A percentile compares a stretch with the other conserved stretches of the same genome.
phyloP scores from a whole-genome alignment of 2,329 filamentous ascomycete species.

The Celoporthe dispersa region DNA sequence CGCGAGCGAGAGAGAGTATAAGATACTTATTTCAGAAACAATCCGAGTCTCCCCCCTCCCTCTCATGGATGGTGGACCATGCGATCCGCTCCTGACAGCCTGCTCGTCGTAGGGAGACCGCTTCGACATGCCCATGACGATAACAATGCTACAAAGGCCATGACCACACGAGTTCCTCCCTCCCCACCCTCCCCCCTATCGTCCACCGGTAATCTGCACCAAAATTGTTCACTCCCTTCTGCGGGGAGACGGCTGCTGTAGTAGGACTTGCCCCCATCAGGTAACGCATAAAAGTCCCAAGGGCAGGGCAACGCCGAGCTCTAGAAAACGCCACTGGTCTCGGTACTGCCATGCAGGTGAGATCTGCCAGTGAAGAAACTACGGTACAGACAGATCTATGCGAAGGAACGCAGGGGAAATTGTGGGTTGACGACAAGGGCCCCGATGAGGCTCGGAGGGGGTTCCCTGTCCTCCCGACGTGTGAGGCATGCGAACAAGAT shows the following conservation, averaged over 20 bases:
- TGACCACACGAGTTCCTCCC: not conserved
- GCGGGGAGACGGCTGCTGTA: not conserved
- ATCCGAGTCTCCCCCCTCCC: not conserved
- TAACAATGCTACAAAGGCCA: conserved; percentile 7
- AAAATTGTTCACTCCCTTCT: conserved; percentile 11
- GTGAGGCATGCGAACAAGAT: conserved; percentile 48
- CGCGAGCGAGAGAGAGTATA: conserved; percentile 11
- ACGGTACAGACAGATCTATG: conserved; percentile 1
- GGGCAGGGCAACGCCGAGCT: conserved; percentile 15
- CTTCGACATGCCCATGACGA: not conserved
- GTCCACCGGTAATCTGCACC: not conserved
- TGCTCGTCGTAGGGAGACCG: not conserved
- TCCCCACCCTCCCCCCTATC: not conserved
- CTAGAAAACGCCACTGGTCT: conserved; percentile 21
- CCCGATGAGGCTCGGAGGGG: conserved; percentile 9
- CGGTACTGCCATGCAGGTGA: conserved; percentile 12
- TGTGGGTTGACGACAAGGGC: conserved; percentile 10
- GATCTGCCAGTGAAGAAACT: conserved; percentile 22
- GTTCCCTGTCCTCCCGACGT: conserved; percentile 12
- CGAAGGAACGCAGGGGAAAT: conserved; percentile 30
- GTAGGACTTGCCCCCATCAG: conserved; percentile 15
- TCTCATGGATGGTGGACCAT: not conserved
- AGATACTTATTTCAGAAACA: conserved; percentile 6
- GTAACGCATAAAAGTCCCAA: conserved; percentile 26
- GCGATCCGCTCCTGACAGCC: not conserved